Evolutionary conservation across 2,329 filamentous ascomycete genomes (phyloP).

Genomic region (Trichoderma aggressivum): DNA sequence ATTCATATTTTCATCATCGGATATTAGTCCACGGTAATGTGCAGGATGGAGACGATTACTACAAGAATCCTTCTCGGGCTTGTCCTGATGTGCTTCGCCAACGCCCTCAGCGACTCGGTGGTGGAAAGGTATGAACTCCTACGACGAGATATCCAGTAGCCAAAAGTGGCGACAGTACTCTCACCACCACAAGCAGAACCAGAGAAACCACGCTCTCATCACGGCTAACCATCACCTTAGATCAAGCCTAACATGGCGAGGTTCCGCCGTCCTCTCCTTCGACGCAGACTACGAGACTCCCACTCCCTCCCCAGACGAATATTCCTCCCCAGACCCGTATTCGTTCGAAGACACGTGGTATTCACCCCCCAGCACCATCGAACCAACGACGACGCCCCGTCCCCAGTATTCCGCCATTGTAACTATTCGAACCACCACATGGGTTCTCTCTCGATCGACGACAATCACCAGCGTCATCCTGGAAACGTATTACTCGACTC

Average conservation of each 20-base stretch:
- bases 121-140: not conserved
- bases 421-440: not conserved
- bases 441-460: constrained; percentile 8
- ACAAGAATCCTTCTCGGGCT: not conserved
- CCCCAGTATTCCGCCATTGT: constrained; percentile 2
- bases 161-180: not conserved
- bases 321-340: not conserved
- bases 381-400: not conserved
- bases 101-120: not conserved
- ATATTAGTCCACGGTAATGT: not conserved
- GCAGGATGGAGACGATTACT: not conserved
- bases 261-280: not conserved
- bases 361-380: not conserved
- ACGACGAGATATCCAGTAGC: not conserved
- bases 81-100: not conserved
- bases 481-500: constrained; percentile 8
- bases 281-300: not conserved
- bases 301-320: not conserved
- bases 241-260: too few species aligned
- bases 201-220: not conserved
- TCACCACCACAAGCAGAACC: not conserved
- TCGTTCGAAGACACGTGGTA: not conserved
- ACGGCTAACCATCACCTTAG: too few species aligned
- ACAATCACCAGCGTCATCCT: constrained; percentile 9
- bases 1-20: not conserved